Base-by-base conservation (phyloP, 2,329 filamentous ascomycete genomes). In the Drechmeria coniospora region DNA sequence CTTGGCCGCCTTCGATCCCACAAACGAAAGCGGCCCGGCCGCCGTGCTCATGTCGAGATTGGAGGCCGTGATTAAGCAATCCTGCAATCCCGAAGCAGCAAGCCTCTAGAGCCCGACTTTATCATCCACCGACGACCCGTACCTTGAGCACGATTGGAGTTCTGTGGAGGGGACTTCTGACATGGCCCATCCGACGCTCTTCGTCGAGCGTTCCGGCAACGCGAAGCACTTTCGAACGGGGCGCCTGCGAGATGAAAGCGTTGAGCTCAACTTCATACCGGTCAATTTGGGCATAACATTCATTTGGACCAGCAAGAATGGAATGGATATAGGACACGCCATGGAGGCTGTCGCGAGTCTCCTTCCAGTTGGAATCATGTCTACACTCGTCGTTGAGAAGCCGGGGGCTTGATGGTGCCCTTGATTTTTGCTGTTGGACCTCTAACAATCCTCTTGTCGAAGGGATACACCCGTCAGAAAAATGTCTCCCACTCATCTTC, bases 91-190 rank as follows among this genome's bases (percentile, higher is more conserved):
- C n/a, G n/a, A n/a, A n/a, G n/a, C n/a, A n/a, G n/a, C n/a, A n/a
- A n/a, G n/a, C n/a, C n/a, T n/a, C 39, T 42, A 16, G 17, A 11
- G 15, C 6, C 8, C 8, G 19, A 9, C 5, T 21, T 4, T 30
- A 25, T 8, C 10, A 12, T 15, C 13, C 7, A 6, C 15, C 8
- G 3, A 6, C 6, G 1, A 18, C 19, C 20, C 23, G 18, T 7
- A 41, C 43, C 27, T 45, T 45, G 27, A 44, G 26, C 8, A 39
- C 32, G 26, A 44, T 38, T 3, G 40, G 41, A 14, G 43, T 34
- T 5, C 41, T 40, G 10, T 45, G 43, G 7, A 44, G 32, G 1
- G 32, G 25, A 13, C 43, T 34, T 9, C 41, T 29, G 4, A 40
- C 12, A 1, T 27, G 30, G 5, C 41, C 41, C 7, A 27, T 25